Percentiles rank a stretch among this genome's conserved stretches.
Conservation (phyloP, 345 rosid species). For the Eucalyptus pauciflora region DNA sequence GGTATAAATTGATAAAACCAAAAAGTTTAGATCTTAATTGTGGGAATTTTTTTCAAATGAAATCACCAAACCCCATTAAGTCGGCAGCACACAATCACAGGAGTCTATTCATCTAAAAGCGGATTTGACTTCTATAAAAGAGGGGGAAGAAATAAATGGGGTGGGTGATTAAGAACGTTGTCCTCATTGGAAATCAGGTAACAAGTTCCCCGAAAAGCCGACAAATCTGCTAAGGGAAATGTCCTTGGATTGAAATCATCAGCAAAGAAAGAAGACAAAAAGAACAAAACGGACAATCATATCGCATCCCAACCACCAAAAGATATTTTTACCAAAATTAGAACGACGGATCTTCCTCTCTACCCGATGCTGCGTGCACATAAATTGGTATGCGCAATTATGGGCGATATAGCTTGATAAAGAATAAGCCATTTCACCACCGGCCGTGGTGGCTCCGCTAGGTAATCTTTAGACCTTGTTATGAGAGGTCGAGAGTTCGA, state of each 20-base stretch:
- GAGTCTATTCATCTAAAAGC: background rate
- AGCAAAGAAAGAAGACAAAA: background rate
- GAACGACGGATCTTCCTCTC: background rate
- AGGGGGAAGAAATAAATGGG: background rate
- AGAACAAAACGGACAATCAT: background rate
- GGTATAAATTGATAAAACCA: background rate
- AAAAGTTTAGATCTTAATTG: background rate
- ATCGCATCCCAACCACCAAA: background rate
- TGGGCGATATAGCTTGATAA: background rate
- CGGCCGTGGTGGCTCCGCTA: too few relatives aligned
- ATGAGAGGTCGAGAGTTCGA: too few relatives aligned
- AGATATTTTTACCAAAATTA: background rate
- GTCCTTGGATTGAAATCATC: background rate
- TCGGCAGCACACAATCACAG: background rate
- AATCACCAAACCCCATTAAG: background rate
- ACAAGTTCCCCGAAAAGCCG: background rate
- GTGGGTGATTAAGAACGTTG: background rate
- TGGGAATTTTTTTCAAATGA: background rate
- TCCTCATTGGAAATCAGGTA: background rate
- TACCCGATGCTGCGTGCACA: background rate
- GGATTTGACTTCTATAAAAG: background rate
- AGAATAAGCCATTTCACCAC: background rate
- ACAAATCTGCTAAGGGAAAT: background rate
- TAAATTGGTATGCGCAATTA: background rate
- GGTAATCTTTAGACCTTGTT: too few relatives aligned